Evolutionary conservation across 2,329 filamentous ascomycete genomes (phyloP), one percentile per base, ranked within the genome.

Genomic region (Colletotrichum agaves): DNA sequence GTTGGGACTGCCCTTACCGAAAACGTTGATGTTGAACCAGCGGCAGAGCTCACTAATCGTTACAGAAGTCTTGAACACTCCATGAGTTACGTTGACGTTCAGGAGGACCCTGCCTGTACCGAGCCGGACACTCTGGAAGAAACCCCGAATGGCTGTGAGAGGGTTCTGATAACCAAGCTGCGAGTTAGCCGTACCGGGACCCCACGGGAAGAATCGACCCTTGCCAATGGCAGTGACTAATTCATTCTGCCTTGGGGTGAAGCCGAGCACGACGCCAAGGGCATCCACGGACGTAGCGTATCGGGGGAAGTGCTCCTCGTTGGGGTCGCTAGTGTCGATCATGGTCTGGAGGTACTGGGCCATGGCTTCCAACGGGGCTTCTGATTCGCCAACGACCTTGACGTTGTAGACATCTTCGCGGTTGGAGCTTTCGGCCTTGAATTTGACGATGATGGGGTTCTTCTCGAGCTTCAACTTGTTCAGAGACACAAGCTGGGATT

Each of bases 11-110:
- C 39, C 43, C 41, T 27, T 21, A 2, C 58, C 61, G 43, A 71
- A 72, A 10, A 69, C 46, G n/a, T 70, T 43, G 8, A 70, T 33
- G 3, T 37, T 15, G 1, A 60, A 44, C 63, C 50, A 67, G 71
- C 13, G 35, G n/a, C 60, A 63, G 2, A 69, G 41, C 0, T 77
- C 67, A 1, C 71, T 70, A 2, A 86, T 70, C 0, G 66, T 67
- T 2, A 83, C 80, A 2, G 75, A 70, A 3, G 77, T 73, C 11
- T 81, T 83, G 74, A 88, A 88, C 17, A 87, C 80, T 3, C 82
- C 83, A 69, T 87, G 83, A 0, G 84, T 83, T 10, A 87, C 82
- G 63, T 89, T 88, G 52, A 80, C 78, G 68, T 89, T 89, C 27
- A 88, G 75, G 0, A 89, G 79, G 1, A 88, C 71, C 0, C 85